Percentiles rank a stretch among this genome's conserved stretches.
phyloP scores from a whole-genome alignment of 768 basidiomycete species.

The Ramaria rubella region DNA sequence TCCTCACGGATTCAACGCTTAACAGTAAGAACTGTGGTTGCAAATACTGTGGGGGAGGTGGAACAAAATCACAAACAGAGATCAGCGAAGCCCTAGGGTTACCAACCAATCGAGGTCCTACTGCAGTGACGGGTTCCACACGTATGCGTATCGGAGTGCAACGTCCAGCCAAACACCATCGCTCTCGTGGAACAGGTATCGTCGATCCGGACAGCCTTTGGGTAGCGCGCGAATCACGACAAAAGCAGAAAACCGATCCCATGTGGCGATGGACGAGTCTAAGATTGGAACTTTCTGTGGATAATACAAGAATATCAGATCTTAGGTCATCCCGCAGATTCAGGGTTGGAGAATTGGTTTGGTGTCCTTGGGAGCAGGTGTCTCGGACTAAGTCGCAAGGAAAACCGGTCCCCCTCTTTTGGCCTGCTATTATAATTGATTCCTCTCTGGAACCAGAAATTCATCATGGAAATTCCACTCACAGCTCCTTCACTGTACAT shows the following conservation, averaged over 20 bases:
- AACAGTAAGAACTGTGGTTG: slow-evolving; percentile 52
- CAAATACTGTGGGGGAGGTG: slow-evolving; percentile 63
- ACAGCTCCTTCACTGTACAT: background rate
- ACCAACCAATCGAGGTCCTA: slow-evolving; percentile 21
- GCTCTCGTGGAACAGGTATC: background rate
- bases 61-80: slow-evolving; percentile 49
- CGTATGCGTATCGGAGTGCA: background rate
- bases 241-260: background rate
- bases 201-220: background rate
- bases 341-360: slow-evolving; percentile 52
- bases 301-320: background rate
- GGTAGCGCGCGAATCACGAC: background rate
- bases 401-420: slow-evolving; percentile 41
- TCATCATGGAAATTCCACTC: background rate
- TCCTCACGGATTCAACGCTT: slow-evolving; percentile 47
- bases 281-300: background rate
- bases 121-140: slow-evolving; percentile 1
- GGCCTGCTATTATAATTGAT: slow-evolving; percentile 50
- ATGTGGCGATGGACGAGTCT: background rate
- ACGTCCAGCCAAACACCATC: background rate
- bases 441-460: background rate
- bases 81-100: slow-evolving; percentile 58
- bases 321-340: background rate
- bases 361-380: slow-evolving; percentile 46
- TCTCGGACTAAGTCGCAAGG: background rate